A percentile compares a stretch with the other conserved stretches of the same genome.
Evolutionary conservation across 805 yeast species (phyloP).

Genomic region (Limtongia smithiae): DNA sequence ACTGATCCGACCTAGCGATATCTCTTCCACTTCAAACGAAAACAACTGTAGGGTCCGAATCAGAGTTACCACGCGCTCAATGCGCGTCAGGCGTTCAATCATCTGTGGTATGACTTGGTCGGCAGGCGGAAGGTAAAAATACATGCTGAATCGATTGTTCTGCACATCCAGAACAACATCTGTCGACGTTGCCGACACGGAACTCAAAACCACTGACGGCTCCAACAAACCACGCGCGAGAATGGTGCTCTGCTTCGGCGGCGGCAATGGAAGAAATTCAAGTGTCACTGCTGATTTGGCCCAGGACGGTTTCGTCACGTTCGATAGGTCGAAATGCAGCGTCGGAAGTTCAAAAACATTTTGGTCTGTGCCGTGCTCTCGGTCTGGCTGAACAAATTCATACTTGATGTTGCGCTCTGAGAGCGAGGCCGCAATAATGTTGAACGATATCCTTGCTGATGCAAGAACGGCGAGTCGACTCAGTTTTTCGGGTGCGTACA

Average conservation of each 20-base stretch:
- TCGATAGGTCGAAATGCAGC: conserved; percentile 17
- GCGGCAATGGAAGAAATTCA: conserved; percentile 9
- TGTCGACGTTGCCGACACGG: conserved; percentile 16
- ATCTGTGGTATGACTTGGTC: conserved; percentile 30
- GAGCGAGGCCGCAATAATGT: conserved; percentile 16
- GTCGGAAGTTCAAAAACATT: conserved; percentile 10
- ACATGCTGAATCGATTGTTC: conserved; percentile 21
- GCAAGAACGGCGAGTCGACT: conserved; percentile 9
- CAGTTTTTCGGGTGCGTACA: conserved; percentile 18
- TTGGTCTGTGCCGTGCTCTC: background rate
- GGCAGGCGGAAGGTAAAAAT: conserved; percentile 20
- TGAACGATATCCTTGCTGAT: conserved; percentile 23
- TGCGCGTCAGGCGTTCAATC: conserved; percentile 31
- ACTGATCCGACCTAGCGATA: conserved; percentile 33
- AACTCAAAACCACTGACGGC: conserved; percentile 9
- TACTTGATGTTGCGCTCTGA: conserved; percentile 13
- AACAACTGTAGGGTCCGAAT: conserved; percentile 33
- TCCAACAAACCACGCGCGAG: conserved; percentile 13
- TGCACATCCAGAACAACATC: conserved; percentile 23
- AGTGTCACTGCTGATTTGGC: conserved; percentile 23
- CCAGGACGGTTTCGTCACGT: conserved; percentile 22
- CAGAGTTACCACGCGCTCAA: conserved; percentile 36
- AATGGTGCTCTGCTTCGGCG: conserved; percentile 10
- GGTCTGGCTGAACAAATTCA: conserved; percentile 6
- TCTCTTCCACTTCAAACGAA: conserved; percentile 32